phyloP scores from a whole-genome alignment of 2,329 filamentous ascomycete genomes.

The Aspergillus floridensis region DNA sequence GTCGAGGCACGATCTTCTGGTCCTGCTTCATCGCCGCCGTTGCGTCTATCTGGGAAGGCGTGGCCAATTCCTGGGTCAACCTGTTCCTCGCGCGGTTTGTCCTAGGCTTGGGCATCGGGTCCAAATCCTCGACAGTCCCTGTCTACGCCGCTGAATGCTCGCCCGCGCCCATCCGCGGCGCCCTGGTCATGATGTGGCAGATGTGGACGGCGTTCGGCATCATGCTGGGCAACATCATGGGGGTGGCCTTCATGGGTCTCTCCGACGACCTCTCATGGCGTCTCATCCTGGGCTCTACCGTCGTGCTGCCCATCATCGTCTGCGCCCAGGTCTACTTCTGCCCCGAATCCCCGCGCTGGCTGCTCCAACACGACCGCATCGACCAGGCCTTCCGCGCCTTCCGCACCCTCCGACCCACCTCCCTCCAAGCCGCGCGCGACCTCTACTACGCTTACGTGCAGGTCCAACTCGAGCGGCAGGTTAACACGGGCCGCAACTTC shows the following conservation, averaged over 20 bases:
- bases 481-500: slow-evolving; percentile 51
- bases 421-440: slow-evolving; percentile 56
- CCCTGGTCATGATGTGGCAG: slow-evolving; percentile 54
- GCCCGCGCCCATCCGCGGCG: slow-evolving; percentile 50
- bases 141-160: slow-evolving; percentile 51
- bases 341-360: slow-evolving; percentile 53
- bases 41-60: slow-evolving; percentile 44
- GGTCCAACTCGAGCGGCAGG: slow-evolving; percentile 58
- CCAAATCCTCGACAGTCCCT: slow-evolving; percentile 46
- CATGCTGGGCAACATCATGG: slow-evolving; percentile 50
- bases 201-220: slow-evolving; percentile 50
- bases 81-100: slow-evolving; percentile 44
- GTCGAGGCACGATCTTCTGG: slow-evolving; percentile 47
- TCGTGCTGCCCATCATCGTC: slow-evolving; percentile 57
- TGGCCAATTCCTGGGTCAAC: slow-evolving; percentile 44
- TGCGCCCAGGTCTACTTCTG: slow-evolving; percentile 64
- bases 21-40: slow-evolving; percentile 43
- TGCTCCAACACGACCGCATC: slow-evolving; percentile 49
- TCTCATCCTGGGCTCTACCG: slow-evolving; percentile 66
- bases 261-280: slow-evolving; percentile 59
- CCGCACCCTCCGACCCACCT: slow-evolving; percentile 46
- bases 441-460: slow-evolving; percentile 59
- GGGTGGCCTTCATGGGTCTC: slow-evolving; percentile 46
- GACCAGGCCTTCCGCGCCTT: slow-evolving; percentile 52
- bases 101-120: slow-evolving; percentile 43